A percentile compares a stretch with the other conserved stretches of the same genome.
Evolutionary conservation across 495 filamentous ascomycete genomes (phyloP).

Genomic region (Rostrohypoxylon terebratum): DNA sequence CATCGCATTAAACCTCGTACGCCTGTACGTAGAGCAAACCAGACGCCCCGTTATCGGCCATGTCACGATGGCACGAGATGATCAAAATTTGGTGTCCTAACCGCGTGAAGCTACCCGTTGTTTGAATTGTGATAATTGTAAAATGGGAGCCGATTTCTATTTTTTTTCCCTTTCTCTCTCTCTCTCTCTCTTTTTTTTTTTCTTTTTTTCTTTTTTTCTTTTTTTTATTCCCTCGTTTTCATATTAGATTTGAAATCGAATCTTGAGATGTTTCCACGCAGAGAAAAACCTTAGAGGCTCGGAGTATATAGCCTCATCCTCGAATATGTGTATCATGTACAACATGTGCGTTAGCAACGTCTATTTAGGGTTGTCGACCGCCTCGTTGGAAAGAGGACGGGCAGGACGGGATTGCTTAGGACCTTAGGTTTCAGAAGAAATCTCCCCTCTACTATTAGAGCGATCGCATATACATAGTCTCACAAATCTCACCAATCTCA

Average conservation of each 20-base stretch:
- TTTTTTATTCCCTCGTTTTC: no score
- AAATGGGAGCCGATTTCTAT: background rate
- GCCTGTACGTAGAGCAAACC: background rate
- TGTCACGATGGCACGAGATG: constrained; percentile 15
- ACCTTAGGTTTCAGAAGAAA: constrained; percentile 30
- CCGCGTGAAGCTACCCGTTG: background rate
- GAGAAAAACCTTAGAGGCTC: no score
- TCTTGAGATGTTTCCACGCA: no score
- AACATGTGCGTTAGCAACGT: constrained; percentile 27
- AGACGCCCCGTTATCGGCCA: constrained; percentile 34
- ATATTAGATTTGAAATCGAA: no score
- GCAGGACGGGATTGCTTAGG: constrained; percentile 17
- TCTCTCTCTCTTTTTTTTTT: background rate
- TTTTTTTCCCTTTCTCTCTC: background rate
- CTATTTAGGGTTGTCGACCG: constrained; percentile 20
- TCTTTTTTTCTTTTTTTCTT: no score
- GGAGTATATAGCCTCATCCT: background rate
- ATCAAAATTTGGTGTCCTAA: background rate
- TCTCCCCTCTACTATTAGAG: background rate
- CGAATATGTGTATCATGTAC: background rate
- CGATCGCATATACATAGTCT: constrained; percentile 13
- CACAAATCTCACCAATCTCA: background rate
- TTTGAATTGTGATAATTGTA: background rate
- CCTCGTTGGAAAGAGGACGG: constrained; percentile 6
- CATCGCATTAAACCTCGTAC: constrained; percentile 30